A percentile compares a stretch with the other conserved stretches of the same genome.
Conservation (phyloP, 169 alveolate genomes). For the Eimeria maxima region DNA sequence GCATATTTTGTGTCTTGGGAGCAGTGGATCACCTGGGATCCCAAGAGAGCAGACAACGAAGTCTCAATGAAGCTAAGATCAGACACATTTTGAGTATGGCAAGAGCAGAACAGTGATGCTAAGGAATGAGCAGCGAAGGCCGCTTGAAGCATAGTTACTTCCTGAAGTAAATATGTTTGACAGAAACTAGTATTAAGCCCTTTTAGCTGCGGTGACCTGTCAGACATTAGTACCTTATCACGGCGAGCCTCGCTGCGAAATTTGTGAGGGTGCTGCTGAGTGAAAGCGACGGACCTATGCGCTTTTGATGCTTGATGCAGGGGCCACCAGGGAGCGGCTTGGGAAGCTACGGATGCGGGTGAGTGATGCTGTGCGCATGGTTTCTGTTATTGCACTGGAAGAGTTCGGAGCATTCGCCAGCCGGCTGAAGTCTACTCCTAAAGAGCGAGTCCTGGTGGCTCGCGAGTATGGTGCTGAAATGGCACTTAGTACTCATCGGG, state of each 20-base stretch:
- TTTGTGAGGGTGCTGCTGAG: not conserved
- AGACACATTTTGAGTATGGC: not conserved
- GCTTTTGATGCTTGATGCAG: not conserved
- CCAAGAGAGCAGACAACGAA: not conserved
- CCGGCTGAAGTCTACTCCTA: conserved; percentile 72
- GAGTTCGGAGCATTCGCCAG: conserved; percentile 68
- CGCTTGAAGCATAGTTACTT: not conserved
- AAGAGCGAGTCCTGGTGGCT: conserved; percentile 65
- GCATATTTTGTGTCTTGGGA: not conserved
- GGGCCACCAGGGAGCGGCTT: conserved; percentile 63
- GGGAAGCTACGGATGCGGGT: conserved; percentile 76
- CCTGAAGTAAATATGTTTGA: not conserved
- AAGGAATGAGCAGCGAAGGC: not conserved
- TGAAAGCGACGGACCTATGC: not conserved
- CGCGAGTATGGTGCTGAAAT: conserved; percentile 76
- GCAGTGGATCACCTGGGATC: not conserved
- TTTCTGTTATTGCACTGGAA: conserved; percentile 68
- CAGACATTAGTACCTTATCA: not conserved
- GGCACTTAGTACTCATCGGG: conserved; percentile 74
- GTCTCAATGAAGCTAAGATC: not conserved
- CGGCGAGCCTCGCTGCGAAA: not conserved
- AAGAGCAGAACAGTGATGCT: not conserved
- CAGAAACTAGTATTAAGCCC: not conserved
- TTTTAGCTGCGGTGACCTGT: not conserved
- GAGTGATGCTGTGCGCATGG: conserved; percentile 71